Evolutionary conservation across 2,329 filamentous ascomycete species (phyloP).

Genomic region (Periconia sp.): DNA sequence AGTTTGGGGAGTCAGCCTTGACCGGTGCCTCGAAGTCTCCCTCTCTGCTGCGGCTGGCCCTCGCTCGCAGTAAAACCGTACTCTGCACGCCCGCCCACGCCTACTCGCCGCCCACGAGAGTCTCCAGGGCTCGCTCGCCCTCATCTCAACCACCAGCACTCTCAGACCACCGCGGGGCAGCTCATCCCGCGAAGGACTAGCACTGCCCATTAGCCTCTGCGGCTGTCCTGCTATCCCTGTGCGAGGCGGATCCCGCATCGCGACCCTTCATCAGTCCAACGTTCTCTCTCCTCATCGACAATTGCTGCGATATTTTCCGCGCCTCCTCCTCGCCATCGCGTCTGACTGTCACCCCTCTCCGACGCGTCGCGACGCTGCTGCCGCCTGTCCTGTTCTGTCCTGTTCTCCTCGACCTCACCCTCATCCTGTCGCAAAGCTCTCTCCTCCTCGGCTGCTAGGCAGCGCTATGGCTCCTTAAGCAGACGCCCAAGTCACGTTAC

Average conservation of each 20-base stretch:
- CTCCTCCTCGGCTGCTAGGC: constrained; percentile 25
- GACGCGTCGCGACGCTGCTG: constrained; percentile 20
- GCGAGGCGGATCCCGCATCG: constrained; percentile 41
- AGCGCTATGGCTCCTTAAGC: constrained; percentile 43
- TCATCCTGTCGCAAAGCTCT: constrained; percentile 9
- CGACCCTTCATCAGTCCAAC: constrained; percentile 31
- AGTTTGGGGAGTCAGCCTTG: constrained; percentile 42
- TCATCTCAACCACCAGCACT: constrained; percentile 24
- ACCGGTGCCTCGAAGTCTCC: constrained; percentile 38
- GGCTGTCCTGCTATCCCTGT: constrained; percentile 28
- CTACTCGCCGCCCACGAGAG: constrained; percentile 15
- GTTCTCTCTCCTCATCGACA: constrained; percentile 25
- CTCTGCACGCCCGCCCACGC: constrained; percentile 29
- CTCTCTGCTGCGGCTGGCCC: constrained; percentile 36
- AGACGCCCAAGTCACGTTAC: constrained; percentile 36
- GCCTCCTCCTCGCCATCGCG: constrained; percentile 18
- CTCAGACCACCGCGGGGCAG: constrained; percentile 30
- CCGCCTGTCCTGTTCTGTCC: constrained; percentile 13
- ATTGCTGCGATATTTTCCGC: constrained; percentile 30
- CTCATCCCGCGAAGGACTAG: constrained; percentile 32
- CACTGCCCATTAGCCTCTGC: constrained; percentile 41
- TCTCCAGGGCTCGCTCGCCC: constrained; percentile 28
- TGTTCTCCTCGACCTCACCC: constrained; percentile 6
- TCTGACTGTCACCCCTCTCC: constrained; percentile 16
- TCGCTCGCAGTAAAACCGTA: constrained; percentile 28